Evolutionary conservation across 116 monocot genomes (phyloP), one percentile per base, ranked within the genome.

Genomic region (Trichopus zeylanicus): DNA sequence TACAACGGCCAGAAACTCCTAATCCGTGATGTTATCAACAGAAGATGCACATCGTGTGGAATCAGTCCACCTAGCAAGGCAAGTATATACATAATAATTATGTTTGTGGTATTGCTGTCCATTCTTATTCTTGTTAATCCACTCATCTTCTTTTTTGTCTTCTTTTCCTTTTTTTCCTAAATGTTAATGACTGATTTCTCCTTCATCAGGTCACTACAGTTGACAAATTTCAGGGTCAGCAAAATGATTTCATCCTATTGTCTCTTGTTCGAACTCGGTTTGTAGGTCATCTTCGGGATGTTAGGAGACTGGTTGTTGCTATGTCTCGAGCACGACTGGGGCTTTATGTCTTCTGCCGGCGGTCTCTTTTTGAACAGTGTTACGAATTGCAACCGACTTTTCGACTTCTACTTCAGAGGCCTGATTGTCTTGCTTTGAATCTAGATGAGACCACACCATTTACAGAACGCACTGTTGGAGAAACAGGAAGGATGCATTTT

Each of bases 1-100:
- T 98, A 98, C 67, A 98, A 98, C 80, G 98, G 98, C 22, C 98
- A 91, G 61, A 98, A 98, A 65, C 88, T 98, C 69, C 66, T 98
- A 61, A 91, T 98, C 24, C 85, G 98, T 61, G 98, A 98, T 88
- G 98, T 98, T 69, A 39, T 98, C 63, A 82, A 75, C 29, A 84
- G 98, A 71, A 52, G 91, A 39, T 98, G 98, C 71, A 73, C 25
- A 30, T 61, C 84, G 27, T 85, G 70, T 69, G 88, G 85, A 70
- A 88, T 98, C n/a, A 81, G 77, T 28, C 91, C 85, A 31, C 98
- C 98, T 47, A 98, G 80, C 88, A 98, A 98, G 85, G 95, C 64
- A 81, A 75, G 59, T 66, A 46, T 9, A 51, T n/a, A 10, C 29
- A 28, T 46, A 31, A 37, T 53, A 12, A 23, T 63, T 20, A 49